phyloP scores from a whole-genome alignment of 225 moss, liverwort and hornwort genomes.

The Marchantia polymorpha region DNA sequence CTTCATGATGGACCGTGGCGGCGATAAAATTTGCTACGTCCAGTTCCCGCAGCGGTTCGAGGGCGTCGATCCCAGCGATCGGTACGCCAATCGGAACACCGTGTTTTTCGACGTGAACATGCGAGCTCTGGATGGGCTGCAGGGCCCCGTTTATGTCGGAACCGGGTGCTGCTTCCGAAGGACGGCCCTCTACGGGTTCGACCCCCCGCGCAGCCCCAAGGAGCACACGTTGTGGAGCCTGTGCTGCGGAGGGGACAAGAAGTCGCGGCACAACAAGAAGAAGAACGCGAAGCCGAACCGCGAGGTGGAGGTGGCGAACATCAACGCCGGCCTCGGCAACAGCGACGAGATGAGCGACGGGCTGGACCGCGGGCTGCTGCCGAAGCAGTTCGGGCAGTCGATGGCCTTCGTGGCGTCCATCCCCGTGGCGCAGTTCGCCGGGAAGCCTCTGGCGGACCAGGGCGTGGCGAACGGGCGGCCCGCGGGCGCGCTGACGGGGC shows the following conservation, averaged over 20 bases:
- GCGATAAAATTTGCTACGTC: conserved; percentile 65
- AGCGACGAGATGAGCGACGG: conserved; percentile 44
- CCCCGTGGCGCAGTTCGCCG: conserved; percentile 78
- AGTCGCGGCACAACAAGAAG: conserved; percentile 50
- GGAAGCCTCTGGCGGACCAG: conserved; percentile 70
- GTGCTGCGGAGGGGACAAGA: conserved; percentile 49
- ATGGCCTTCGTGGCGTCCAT: conserved; percentile 66
- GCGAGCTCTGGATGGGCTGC: conserved; percentile 79
- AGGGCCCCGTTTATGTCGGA: conserved; percentile 87
- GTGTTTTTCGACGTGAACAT: conserved; percentile 94
- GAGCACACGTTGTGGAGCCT: conserved; percentile 52
- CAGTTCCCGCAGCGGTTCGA: conserved; percentile 92
- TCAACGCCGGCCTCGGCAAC: conserved; percentile 51
- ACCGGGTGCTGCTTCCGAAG: conserved; percentile 81
- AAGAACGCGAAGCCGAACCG: conserved; percentile 29
- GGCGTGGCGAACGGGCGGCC: conserved; percentile 69
- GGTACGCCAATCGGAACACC: conserved; percentile 91
- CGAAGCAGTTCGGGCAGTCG: conserved; percentile 77
- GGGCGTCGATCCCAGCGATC: conserved; percentile 87
- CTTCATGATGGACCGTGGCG: conserved; percentile 84
- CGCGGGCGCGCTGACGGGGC: conserved; percentile 61
- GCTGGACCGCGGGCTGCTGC: conserved; percentile 61
- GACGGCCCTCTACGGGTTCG: conserved; percentile 77
- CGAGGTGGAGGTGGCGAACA: conserved; percentile 49
- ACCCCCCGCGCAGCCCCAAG: conserved; percentile 62